Percentiles rank a stretch among this genome's conserved stretches.
Evolutionary conservation across 2,329 filamentous ascomycete species (phyloP).

Genomic region (Zymoseptoria tritici): DNA sequence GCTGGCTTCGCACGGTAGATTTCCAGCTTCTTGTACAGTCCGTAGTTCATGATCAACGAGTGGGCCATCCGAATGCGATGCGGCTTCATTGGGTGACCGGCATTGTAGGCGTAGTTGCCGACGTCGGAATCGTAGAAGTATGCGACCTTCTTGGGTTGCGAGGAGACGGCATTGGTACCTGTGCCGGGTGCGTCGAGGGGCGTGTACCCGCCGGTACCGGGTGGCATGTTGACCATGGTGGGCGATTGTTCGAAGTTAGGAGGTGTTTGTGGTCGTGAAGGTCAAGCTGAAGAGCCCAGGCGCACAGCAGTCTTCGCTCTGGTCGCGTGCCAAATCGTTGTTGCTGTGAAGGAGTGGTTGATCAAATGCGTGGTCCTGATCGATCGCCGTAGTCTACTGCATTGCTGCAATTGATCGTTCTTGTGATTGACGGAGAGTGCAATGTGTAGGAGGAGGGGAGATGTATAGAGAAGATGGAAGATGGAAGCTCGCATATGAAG

Average conservation of each 20-base stretch:
- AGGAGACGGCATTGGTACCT: conserved; percentile 41
- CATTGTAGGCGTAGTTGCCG: conserved; percentile 93
- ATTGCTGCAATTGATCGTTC: background rate
- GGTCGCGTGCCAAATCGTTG: background rate
- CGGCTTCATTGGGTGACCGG: conserved; percentile 61
- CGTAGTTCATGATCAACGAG: conserved; percentile 64
- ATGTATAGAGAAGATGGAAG: background rate
- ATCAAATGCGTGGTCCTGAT: background rate
- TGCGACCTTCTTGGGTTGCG: conserved; percentile 72
- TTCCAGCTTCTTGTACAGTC: conserved; percentile 66
- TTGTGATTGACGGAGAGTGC: background rate
- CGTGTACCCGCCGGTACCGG: conserved; percentile 26
- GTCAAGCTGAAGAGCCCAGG: background rate
- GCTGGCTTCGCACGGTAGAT: conserved; percentile 49
- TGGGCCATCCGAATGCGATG: conserved; percentile 60
- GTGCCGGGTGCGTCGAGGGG: conserved; percentile 47
- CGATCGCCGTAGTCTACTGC: background rate
- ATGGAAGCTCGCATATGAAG: conserved; percentile 1
- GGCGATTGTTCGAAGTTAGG: background rate
- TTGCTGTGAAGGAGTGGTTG: background rate
- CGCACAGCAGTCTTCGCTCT: background rate
- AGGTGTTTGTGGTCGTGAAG: background rate
- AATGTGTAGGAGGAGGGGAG: background rate
- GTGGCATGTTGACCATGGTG: conserved; percentile 43
- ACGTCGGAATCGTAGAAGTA: conserved; percentile 99